Evolutionary conservation across 1,284 basidiomycete species (phyloP).

Genomic region (Sphagnurus paluster): DNA sequence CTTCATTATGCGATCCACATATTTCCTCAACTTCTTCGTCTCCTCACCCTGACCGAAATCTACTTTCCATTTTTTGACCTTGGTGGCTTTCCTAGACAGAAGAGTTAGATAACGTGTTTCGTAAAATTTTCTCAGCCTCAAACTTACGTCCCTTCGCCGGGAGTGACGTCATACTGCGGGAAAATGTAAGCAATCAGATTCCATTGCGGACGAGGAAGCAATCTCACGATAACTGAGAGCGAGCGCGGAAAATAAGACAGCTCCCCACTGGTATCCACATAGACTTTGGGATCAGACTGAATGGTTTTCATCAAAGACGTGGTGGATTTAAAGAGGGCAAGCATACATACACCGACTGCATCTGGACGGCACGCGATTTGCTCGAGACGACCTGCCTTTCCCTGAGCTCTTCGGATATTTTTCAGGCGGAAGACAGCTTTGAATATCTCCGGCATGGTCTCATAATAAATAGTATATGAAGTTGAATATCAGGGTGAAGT

Average conservation of each 20-base stretch:
- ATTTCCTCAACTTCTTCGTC: too few relatives aligned
- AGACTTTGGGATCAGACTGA: constrained; percentile 18
- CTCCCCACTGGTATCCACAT: constrained; percentile 14
- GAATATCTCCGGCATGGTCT: too few relatives aligned
- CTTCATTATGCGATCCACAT: too few relatives aligned
- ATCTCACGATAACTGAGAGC: constrained; percentile 14
- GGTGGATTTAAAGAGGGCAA: neutral
- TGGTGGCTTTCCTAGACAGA: too few relatives aligned
- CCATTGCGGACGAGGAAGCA: neutral
- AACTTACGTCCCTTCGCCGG: neutral
- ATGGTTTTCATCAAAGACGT: neutral
- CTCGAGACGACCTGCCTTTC: constrained; percentile 28
- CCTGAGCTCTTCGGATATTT: constrained; percentile 33
- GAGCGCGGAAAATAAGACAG: constrained; percentile 16
- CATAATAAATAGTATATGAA: too few relatives aligned
- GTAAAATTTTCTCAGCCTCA: too few relatives aligned
- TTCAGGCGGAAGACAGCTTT: constrained; percentile 37
- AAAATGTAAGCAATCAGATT: neutral
- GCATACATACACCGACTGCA: constrained; percentile 8
- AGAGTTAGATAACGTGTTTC: too few relatives aligned
- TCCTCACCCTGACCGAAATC: too few relatives aligned
- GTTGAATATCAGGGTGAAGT: too few relatives aligned
- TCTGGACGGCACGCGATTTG: constrained; percentile 21
- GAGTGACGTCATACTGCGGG: constrained; percentile 10
- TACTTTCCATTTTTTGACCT: too few relatives aligned